Conservation (phyloP, 148 eudicot genomes). For the Polygonum aviculare region DNA sequence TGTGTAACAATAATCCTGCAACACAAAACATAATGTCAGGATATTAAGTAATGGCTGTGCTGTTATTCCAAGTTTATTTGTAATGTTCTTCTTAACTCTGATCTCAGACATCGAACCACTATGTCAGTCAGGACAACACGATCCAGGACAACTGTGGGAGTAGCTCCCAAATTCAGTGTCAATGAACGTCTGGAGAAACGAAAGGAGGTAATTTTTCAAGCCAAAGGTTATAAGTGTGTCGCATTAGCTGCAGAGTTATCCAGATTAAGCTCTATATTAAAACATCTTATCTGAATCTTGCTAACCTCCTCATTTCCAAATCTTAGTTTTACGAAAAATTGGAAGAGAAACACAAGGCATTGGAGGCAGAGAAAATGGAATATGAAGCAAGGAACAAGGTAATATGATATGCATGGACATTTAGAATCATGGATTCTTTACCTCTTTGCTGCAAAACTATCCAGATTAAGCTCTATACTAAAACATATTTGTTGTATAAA, state of each 20-base stretch:
- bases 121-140: slow-evolving; percentile 55
- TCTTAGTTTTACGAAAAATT: slow-evolving; percentile 66
- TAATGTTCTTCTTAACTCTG: slow-evolving; percentile 28
- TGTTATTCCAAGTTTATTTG: not conserved
- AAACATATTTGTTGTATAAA: not conserved
- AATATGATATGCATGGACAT: slow-evolving; percentile 3
- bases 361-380: slow-evolving; percentile 75
- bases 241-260: not conserved
- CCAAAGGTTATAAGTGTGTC: not conserved
- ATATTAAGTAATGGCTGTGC: not conserved
- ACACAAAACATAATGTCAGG: not conserved
- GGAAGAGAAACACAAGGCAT: slow-evolving; percentile 78
- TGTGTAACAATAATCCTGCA: not conserved
- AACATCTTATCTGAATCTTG: slow-evolving; percentile 1
- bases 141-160: slow-evolving; percentile 66
- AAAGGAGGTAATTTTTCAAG: slow-evolving; percentile 54
- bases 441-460: not conserved
- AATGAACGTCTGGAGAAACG: slow-evolving; percentile 58
- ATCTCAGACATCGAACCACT: slow-evolving; percentile 44
- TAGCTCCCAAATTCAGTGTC: slow-evolving; percentile 62
- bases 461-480: not conserved
- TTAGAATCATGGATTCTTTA: not conserved
- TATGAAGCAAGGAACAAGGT: slow-evolving; percentile 88
- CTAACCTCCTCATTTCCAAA: not conserved
- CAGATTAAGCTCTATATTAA: not conserved